Conservation (phyloP, 306 rosid genomes). For the Quercus glauca region DNA sequence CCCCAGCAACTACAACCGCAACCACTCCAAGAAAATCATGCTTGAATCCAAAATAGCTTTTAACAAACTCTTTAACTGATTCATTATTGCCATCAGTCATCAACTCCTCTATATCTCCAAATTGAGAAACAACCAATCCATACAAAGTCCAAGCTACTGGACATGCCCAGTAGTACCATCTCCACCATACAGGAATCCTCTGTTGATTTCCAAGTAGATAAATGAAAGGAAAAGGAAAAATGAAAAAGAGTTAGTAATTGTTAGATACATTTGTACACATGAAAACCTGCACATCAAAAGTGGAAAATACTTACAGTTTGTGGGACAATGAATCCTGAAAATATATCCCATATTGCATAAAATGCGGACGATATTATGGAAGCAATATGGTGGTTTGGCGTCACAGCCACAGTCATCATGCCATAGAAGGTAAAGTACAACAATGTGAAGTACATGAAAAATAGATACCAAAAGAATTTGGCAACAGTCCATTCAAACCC, state of each 20-base stretch:
- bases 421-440: constrained; percentile 77
- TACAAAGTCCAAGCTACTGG: constrained; percentile 70
- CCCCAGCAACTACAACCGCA: constrained; percentile 23
- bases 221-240: neutral
- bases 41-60: constrained; percentile 28
- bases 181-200: constrained; percentile 84
- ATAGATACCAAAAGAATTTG: constrained; percentile 73
- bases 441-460: constrained; percentile 73
- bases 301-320: constrained; percentile 47
- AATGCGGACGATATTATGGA: constrained; percentile 57
- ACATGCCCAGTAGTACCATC: constrained; percentile 72
- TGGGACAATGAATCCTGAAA: constrained; percentile 73
- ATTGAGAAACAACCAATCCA: constrained; percentile 62
- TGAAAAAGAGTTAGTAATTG: neutral
- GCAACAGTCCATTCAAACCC: constrained; percentile 60
- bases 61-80: constrained; percentile 25
- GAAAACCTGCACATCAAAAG: neutral
- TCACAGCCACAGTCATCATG: constrained; percentile 76
- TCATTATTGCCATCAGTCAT: constrained; percentile 8
- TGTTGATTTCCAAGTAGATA: constrained; percentile 8
- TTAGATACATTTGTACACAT: neutral
- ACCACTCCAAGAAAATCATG: constrained; percentile 39
- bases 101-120: constrained; percentile 20
- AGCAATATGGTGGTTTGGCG: constrained; percentile 76
- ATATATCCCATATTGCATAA: constrained; percentile 72